Percentiles rank a stretch among this genome's conserved stretches.
These are phyloP conservation scores for Coemansia sp. DNA, from an alignment of 192 early-diverging fungal genomes.

Conservation along the genomic window DNA sequence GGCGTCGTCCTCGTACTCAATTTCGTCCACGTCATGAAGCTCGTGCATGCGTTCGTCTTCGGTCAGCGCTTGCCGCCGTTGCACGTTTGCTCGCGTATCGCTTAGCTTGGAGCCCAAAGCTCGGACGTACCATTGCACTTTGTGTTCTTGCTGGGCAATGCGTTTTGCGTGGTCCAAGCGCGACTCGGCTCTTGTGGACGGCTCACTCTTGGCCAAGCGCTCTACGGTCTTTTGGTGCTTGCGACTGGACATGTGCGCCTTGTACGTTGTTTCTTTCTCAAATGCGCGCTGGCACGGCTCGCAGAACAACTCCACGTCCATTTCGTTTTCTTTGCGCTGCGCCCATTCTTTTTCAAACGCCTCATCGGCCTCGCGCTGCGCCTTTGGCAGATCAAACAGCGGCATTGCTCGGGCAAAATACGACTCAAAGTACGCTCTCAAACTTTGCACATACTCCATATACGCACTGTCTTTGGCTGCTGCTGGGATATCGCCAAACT, in stretches of 20 bases:
- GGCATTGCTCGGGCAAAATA: constrained; percentile 77
- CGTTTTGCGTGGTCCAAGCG: constrained; percentile 59
- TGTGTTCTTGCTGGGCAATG: constrained; percentile 63
- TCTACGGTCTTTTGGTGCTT: constrained; percentile 84
- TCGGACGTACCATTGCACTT: constrained; percentile 64
- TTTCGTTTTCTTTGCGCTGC: constrained; percentile 25
- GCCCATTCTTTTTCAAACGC: constrained; percentile 64
- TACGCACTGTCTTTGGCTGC: constrained; percentile 17
- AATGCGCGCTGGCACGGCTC: constrained; percentile 78
- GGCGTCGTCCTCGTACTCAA: constrained; percentile 62
- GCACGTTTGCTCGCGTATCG: constrained; percentile 83
- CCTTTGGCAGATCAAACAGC: constrained; percentile 64
- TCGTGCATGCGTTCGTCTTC: constrained; percentile 79
- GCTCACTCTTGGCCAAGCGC: constrained; percentile 10
- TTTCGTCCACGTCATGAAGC: constrained; percentile 49
- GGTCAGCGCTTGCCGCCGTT: constrained; percentile 89
- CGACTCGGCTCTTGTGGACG: constrained; percentile 7
- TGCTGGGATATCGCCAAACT: constrained; percentile 15
- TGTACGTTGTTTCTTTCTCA: constrained; percentile 79
- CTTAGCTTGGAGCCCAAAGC: constrained; percentile 58
- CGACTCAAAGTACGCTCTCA: constrained; percentile 68
- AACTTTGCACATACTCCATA: constrained; percentile 45
- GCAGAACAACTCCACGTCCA: constrained; percentile 64
- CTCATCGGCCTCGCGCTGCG: constrained; percentile 50
- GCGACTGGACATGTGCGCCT: constrained; percentile 83